phyloP scores from a whole-genome alignment of 2,329 filamentous ascomycete species.

The Xylariaceae sp. region DNA sequence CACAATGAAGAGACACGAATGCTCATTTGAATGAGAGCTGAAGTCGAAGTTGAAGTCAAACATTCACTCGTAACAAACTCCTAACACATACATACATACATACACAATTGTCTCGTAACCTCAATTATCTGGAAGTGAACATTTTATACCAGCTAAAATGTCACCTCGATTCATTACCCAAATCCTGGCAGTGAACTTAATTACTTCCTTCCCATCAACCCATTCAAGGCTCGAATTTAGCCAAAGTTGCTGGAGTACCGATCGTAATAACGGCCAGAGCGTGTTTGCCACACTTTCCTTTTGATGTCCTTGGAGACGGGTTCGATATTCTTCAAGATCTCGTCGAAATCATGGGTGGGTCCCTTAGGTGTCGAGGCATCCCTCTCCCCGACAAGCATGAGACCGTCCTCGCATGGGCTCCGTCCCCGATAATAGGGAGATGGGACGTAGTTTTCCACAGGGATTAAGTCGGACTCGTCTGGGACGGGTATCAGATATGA shows the following conservation, averaged over 20 bases:
- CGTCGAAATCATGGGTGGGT: slow-evolving; percentile 14
- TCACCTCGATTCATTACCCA: background rate
- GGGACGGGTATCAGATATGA: background rate
- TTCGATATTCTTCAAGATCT: slow-evolving; percentile 15
- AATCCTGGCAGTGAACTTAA: background rate
- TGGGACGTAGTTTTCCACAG: background rate
- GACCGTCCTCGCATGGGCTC: background rate
- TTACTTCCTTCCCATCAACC: background rate
- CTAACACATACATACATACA: no score
- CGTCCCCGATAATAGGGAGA: background rate
- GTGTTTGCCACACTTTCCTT: background rate
- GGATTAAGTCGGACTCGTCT: background rate
- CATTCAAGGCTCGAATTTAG: background rate
- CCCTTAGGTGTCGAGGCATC: slow-evolving; percentile 4
- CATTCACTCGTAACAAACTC: no score
- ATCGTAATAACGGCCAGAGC: slow-evolving; percentile 14
- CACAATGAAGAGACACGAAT: no score
- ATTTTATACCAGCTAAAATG: no score
- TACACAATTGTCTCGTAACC: no score
- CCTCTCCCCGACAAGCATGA: slow-evolving; percentile 8
- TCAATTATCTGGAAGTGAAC: no score
- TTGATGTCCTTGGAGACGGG: slow-evolving; percentile 6
- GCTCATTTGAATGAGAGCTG: no score
- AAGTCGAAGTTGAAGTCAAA: no score
- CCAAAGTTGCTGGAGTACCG: slow-evolving; percentile 17